A percentile compares a stretch with the other conserved stretches of the same genome.
Evolutionary conservation across 2,329 filamentous ascomycete genomes (phyloP).

Genomic region (Arthrobotrys sinensis): DNA sequence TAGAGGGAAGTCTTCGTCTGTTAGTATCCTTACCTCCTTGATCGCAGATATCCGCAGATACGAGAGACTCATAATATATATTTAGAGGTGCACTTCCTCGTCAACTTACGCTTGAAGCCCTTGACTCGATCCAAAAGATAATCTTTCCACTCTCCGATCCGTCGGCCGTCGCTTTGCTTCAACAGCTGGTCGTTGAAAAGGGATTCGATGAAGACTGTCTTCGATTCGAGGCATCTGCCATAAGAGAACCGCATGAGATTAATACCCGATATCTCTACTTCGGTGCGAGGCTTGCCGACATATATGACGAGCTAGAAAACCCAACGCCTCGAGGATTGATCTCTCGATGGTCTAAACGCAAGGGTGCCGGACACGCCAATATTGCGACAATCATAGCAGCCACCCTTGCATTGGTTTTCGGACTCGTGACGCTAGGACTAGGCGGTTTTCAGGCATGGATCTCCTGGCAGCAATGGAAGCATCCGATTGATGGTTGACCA

Average conservation of each 20-base stretch:
- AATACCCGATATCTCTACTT: constrained; percentile 54
- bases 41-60: background rate
- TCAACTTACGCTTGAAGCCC: constrained; percentile 64
- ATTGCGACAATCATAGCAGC: constrained; percentile 38
- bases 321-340: constrained; percentile 51
- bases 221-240: constrained; percentile 44
- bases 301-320: constrained; percentile 52
- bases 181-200: constrained; percentile 32
- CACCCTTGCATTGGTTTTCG: constrained; percentile 42
- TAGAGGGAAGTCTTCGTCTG: constrained; percentile 39
- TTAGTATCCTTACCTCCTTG: constrained; percentile 23
- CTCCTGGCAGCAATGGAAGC: constrained; percentile 52
- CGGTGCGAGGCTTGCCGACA: constrained; percentile 51
- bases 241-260: constrained; percentile 42
- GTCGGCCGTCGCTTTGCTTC: constrained; percentile 34
- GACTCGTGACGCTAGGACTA: constrained; percentile 38
- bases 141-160: constrained; percentile 63
- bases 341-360: constrained; percentile 54
- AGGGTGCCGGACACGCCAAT: constrained; percentile 47
- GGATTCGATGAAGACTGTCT: constrained; percentile 50
- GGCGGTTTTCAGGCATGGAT: constrained; percentile 51
- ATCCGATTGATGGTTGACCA: constrained; percentile 21
- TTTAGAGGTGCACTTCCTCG: constrained; percentile 61
- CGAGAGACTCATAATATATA: background rate
- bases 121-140: constrained; percentile 64